phyloP scores from a whole-genome alignment of 2,329 filamentous ascomycete species.

The Aspergillus arachidicola region DNA sequence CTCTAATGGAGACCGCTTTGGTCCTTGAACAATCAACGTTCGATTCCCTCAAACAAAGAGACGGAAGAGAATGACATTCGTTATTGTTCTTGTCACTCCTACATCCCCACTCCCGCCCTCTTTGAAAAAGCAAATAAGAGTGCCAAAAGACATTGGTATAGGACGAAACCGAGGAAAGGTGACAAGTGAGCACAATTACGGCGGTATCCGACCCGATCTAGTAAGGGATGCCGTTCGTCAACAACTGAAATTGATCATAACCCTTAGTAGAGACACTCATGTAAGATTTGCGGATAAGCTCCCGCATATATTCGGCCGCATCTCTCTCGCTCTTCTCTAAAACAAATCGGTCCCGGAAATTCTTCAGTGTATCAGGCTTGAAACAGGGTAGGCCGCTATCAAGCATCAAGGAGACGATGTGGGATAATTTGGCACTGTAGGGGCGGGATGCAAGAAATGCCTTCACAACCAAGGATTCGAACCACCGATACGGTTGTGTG shows the following conservation, averaged over 20 bases:
- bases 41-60: too few species aligned
- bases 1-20: too few species aligned
- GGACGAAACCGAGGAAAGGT: neutral
- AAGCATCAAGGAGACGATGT: conserved; percentile 93
- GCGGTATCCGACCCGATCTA: conserved; percentile 44
- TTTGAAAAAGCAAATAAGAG: neutral
- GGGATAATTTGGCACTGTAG: conserved; percentile 83
- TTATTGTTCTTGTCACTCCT: too few species aligned
- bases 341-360: conserved; percentile 91
- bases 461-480: conserved; percentile 95
- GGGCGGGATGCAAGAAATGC: conserved; percentile 86
- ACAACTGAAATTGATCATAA: conserved; percentile 96
- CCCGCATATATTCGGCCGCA: conserved; percentile 91
- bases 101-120: neutral
- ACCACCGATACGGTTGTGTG: conserved; percentile 89
- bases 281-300: conserved; percentile 86
- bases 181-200: neutral
- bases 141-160: neutral
- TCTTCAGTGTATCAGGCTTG: conserved; percentile 90
- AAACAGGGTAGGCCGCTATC: conserved; percentile 96
- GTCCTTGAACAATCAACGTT: too few species aligned
- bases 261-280: conserved; percentile 88
- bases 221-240: conserved; percentile 97
- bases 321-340: conserved; percentile 89
- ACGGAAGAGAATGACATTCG: too few species aligned